These are phyloP conservation scores for Neostapfia colusana DNA, from an alignment of 176 grass and related monocot species.

Conservation along the genomic window DNA sequence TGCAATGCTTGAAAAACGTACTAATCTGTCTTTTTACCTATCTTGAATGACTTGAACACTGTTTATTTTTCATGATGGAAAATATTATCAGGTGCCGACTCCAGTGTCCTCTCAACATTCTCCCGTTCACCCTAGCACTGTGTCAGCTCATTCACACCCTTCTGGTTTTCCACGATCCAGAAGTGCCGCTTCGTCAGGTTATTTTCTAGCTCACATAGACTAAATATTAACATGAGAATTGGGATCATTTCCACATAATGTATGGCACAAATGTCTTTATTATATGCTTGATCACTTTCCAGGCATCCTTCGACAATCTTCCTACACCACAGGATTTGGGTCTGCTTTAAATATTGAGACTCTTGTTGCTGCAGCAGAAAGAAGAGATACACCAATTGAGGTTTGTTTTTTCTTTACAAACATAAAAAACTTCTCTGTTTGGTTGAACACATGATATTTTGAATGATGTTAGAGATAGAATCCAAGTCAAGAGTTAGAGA, in stretches of 20 bases:
- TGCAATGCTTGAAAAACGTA: constrained; percentile 18
- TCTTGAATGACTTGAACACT: constrained; percentile 22
- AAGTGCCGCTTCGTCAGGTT: constrained; percentile 73
- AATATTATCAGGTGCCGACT: constrained; percentile 46
- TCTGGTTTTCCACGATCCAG: constrained; percentile 62
- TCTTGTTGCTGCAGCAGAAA: constrained; percentile 93
- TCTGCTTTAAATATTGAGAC: constrained; percentile 96
- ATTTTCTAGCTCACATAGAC: constrained; percentile 31
- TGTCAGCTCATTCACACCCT: constrained; percentile 53
- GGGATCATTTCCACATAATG: constrained; percentile 1
- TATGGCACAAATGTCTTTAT: constrained; percentile 19
- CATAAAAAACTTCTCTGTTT: not conserved
- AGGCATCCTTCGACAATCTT: constrained; percentile 73
- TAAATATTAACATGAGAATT: constrained; percentile 7
- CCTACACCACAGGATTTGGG: constrained; percentile 79
- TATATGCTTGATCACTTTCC: not conserved
- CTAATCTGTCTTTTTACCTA: constrained; percentile 14
- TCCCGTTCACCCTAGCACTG: constrained; percentile 52
- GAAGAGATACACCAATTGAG: constrained; percentile 85
- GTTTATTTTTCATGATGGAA: constrained; percentile 35
- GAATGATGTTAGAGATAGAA: no score
- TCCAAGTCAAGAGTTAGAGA: no score
- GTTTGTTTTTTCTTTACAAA: constrained; percentile 45
- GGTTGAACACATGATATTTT: not conserved
- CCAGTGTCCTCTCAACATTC: constrained; percentile 52